phyloP scores from a whole-genome alignment of 106 monocot genomes.

The Xerophyta viscosa region DNA sequence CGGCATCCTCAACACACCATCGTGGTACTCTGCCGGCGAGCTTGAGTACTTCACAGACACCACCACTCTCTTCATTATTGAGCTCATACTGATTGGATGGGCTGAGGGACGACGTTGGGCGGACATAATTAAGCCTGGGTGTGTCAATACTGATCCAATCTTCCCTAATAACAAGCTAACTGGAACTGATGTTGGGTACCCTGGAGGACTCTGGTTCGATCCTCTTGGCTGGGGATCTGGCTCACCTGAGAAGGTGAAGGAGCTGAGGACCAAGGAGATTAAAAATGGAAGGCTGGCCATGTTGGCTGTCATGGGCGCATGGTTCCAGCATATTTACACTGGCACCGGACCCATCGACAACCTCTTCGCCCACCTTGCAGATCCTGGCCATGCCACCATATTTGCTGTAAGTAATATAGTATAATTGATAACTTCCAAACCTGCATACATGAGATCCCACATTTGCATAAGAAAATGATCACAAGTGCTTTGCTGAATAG shows the following conservation, averaged over 20 bases:
- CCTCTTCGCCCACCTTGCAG: slow-evolving; percentile 94
- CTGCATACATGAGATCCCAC: background rate
- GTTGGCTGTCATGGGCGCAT: slow-evolving; percentile 96
- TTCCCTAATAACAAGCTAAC: slow-evolving; percentile 99
- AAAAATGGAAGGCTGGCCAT: slow-evolving; percentile 97
- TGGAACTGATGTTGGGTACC: slow-evolving; percentile 95
- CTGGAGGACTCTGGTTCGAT: slow-evolving; percentile 97
- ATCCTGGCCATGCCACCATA: slow-evolving; percentile 94
- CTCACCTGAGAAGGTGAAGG: slow-evolving; percentile 82
- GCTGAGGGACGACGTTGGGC: slow-evolving; percentile 98
- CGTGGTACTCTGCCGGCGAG: slow-evolving; percentile 92
- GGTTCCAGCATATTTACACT: slow-evolving; percentile 96
- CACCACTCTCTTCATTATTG: slow-evolving; percentile 89
- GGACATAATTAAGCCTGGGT: slow-evolving; percentile 91
- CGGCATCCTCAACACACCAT: slow-evolving; percentile 94
- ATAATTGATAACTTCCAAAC: background rate
- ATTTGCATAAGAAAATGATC: too few species aligned
- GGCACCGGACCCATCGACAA: slow-evolving; percentile 98
- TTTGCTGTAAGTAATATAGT: slow-evolving; percentile 48
- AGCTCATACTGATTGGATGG: slow-evolving; percentile 90
- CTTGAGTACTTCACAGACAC: slow-evolving; percentile 95
- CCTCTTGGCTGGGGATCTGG: slow-evolving; percentile 94
- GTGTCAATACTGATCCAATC: slow-evolving; percentile 92
- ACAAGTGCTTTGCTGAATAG: too few species aligned
- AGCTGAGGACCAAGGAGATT: slow-evolving; percentile 95